Evolutionary conservation across 2,329 filamentous ascomycete species (phyloP).

Genomic region (Aspergillus aculeatinus): DNA sequence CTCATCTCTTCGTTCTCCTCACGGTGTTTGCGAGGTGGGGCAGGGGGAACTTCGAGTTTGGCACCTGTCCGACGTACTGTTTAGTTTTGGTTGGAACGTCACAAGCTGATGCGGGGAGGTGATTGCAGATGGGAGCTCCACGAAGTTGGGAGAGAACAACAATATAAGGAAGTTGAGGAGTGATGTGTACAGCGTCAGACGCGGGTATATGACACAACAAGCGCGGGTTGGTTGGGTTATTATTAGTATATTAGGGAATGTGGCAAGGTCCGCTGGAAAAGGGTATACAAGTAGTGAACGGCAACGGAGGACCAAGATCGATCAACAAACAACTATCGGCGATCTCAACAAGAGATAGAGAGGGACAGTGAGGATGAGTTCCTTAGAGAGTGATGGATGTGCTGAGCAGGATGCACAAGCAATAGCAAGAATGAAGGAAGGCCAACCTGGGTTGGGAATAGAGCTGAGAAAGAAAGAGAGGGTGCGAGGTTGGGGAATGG

Average conservation of each 20-base stretch:
- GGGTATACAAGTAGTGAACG: constrained; percentile 6
- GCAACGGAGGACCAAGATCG: not conserved
- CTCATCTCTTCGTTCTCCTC: constrained; percentile 39
- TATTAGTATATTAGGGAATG: constrained; percentile 9
- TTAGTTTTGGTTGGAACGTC: constrained; percentile 18
- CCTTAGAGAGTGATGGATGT: constrained; percentile 11
- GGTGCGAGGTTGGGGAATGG: constrained; percentile 30
- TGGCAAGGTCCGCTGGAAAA: constrained; percentile 7
- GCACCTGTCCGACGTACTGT: constrained; percentile 29
- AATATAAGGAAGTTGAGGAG: constrained; percentile 5
- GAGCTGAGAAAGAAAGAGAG: constrained; percentile 17
- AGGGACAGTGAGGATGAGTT: constrained; percentile 6
- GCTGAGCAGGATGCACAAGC: constrained; percentile 12
- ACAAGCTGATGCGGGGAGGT: not conserved
- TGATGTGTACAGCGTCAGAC: constrained; percentile 1
- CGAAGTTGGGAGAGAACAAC: constrained; percentile 6
- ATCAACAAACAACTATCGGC: not conserved
- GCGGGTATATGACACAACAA: constrained; percentile 9
- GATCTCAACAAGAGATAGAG: not conserved
- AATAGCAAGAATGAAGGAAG: constrained; percentile 25
- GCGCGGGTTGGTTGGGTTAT: not conserved
- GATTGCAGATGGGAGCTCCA: not conserved
- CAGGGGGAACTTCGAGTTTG: constrained; percentile 27
- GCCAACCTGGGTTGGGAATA: constrained; percentile 15
- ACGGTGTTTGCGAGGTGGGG: constrained; percentile 27